These are phyloP conservation scores for Pterulicium gracile DNA, from an alignment of 1,284 basidiomycete species.

Conservation along the genomic window DNA sequence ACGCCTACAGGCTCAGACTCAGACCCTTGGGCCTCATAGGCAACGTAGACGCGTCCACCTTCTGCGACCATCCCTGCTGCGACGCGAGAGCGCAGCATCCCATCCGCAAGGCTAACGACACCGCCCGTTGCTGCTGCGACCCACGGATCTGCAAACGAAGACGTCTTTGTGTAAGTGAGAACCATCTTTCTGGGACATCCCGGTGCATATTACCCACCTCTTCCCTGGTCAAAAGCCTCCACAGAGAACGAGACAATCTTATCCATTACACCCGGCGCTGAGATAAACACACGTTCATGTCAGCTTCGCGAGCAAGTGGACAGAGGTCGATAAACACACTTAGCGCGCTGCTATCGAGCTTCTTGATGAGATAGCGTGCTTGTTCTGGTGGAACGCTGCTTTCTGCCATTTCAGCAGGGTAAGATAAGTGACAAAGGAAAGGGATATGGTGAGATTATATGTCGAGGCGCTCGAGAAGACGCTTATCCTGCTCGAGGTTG, in stretches of 20 bases:
- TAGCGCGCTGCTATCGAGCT: neutral
- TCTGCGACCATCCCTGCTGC: neutral
- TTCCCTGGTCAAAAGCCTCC: neutral
- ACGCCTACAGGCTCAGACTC: neutral
- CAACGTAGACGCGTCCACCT: neutral
- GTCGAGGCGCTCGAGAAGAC: too few species aligned
- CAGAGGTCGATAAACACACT: neutral
- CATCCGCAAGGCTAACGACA: neutral
- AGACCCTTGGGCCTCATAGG: neutral
- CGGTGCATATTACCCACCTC: neutral
- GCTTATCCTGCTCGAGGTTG: too few species aligned
- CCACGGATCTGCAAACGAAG: neutral
- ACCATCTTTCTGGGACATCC: neutral
- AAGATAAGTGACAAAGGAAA: too few species aligned
- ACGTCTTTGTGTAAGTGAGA: too few species aligned
- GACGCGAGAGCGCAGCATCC: neutral
- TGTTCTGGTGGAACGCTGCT: too few species aligned
- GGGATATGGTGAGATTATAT: too few species aligned
- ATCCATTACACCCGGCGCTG: neutral
- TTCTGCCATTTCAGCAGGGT: too few species aligned
- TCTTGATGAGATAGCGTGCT: neutral
- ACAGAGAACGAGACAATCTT: neutral
- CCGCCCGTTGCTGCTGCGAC: neutral
- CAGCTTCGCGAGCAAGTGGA: neutral
- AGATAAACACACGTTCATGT: neutral